Evolutionary conservation across 2,329 filamentous ascomycete species (phyloP), one percentile per base, ranked within the genome.

Genomic region (Pseudomassariella vexata): DNA sequence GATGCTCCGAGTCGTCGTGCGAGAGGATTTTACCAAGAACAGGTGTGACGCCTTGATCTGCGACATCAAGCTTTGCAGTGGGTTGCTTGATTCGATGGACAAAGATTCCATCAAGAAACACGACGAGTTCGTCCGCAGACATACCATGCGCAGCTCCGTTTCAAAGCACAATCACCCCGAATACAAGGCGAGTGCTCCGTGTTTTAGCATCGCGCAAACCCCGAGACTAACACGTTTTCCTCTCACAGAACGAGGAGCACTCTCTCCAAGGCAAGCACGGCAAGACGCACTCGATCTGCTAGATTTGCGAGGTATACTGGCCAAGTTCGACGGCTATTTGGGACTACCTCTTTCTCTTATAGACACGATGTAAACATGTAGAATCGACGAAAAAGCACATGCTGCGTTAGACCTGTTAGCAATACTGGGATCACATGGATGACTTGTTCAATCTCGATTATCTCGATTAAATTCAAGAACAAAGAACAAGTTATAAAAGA

Each of bases 261-360:
- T 90, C 83, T 36, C 64, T 96, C 45, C 86, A 94, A 63, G 89
- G 85, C 11, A 89, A 92, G 75, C 76, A 77, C 36, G 89, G 87
- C 34, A 95, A 95, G 75, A 90, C 87, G 2, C 89, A 95, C 59
- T 81, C 77, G 23, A 68, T 94, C 37, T 95, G 89, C 62, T 95
- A 76, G 20, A 11, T 16, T 22, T 9, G 10, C n/a, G 24, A 9
- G 9, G n/a, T n/a, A n/a, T n/a, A n/a, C n/a, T n/a, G n/a, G n/a
- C n/a, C n/a, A n/a, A n/a, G n/a, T n/a, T n/a, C n/a, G n/a, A n/a
- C n/a, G n/a, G n/a, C n/a, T n/a, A n/a, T n/a, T n/a, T n/a, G n/a
- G n/a, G n/a, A n/a, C n/a, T n/a, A n/a, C n/a, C n/a, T n/a, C n/a
- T n/a, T n/a, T n/a, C n/a, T n/a, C n/a, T n/a, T n/a, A n/a, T n/a